Conservation (phyloP, 305 asterid genomes). For the Fraxinus baroniana region DNA sequence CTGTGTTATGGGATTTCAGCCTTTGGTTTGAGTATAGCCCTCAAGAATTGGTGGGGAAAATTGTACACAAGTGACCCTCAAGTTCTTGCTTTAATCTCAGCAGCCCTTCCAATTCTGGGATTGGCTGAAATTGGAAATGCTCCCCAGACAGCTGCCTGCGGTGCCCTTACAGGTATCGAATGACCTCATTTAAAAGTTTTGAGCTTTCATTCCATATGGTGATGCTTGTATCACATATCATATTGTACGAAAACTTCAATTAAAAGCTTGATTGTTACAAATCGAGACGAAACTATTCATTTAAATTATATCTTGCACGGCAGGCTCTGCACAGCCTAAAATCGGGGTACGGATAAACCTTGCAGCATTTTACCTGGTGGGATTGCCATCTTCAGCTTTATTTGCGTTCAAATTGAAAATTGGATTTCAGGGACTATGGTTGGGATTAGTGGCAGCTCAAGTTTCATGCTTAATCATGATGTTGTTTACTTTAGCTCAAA, state of each 20-base stretch:
- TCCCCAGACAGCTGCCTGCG: constrained; percentile 80
- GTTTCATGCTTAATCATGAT: constrained; percentile 50
- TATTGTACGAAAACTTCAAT: not conserved
- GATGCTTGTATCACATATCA: not conserved
- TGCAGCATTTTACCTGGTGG: constrained; percentile 75
- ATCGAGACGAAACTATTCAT: not conserved
- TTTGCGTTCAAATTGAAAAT: constrained; percentile 50
- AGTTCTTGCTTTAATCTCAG: constrained; percentile 42
- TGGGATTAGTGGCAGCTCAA: constrained; percentile 74
- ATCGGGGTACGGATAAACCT: constrained; percentile 69
- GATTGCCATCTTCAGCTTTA: constrained; percentile 61
- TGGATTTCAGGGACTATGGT: constrained; percentile 77
- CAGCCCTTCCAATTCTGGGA: constrained; percentile 65
- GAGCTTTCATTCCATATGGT: not conserved
- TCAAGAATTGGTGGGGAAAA: constrained; percentile 55
- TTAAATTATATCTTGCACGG: constrained; percentile 5
- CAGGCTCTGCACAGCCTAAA: constrained; percentile 74
- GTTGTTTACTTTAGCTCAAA: constrained; percentile 49
- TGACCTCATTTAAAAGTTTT: not conserved
- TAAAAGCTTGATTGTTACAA: not conserved
- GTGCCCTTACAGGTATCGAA: constrained; percentile 36
- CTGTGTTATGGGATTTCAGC: constrained; percentile 44
- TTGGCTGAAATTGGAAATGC: constrained; percentile 75
- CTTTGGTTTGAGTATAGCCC: constrained; percentile 43
- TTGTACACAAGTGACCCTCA: constrained; percentile 56